Evolutionary conservation across 441 rosid species (phyloP).

Genomic region (Theobroma grandiflorum): DNA sequence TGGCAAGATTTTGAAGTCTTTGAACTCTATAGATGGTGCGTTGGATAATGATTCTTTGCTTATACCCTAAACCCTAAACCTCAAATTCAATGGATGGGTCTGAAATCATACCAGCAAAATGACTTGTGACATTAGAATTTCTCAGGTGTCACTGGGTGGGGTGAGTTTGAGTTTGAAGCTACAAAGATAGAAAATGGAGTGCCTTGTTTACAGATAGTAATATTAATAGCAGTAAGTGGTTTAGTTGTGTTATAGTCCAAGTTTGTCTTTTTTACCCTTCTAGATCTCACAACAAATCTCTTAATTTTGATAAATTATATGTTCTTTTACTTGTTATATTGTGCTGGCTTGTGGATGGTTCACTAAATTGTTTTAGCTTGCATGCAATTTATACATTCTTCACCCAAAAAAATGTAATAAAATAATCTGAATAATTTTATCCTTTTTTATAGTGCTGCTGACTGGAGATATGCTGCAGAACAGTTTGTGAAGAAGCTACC

Average conservation of each 20-base stretch:
- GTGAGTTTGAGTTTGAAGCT: no score
- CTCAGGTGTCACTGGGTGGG: no score
- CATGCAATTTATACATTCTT: slow-evolving; percentile 5
- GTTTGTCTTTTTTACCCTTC: background rate
- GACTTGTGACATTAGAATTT: no score
- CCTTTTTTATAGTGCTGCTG: slow-evolving; percentile 64
- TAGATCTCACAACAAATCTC: background rate
- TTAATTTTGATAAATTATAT: background rate
- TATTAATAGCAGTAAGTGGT: no score
- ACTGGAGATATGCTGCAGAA: slow-evolving; percentile 91
- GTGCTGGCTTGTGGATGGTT: background rate
- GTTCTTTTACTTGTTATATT: background rate
- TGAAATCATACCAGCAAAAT: no score
- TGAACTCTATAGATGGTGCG: background rate
- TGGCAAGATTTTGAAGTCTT: slow-evolving; percentile 3
- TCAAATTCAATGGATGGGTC: no score
- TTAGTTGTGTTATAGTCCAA: background rate
- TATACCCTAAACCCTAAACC: background rate
- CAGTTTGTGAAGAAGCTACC: slow-evolving; percentile 90
- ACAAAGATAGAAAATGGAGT: no score
- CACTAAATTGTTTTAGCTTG: background rate
- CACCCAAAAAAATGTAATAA: background rate
- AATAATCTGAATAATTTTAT: slow-evolving; percentile 11
- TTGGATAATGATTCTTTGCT: slow-evolving; percentile 2
- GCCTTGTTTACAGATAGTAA: no score